phyloP scores from a whole-genome alignment of 352 stramenopile genomes.

The Phytophthora pistaciae region DNA sequence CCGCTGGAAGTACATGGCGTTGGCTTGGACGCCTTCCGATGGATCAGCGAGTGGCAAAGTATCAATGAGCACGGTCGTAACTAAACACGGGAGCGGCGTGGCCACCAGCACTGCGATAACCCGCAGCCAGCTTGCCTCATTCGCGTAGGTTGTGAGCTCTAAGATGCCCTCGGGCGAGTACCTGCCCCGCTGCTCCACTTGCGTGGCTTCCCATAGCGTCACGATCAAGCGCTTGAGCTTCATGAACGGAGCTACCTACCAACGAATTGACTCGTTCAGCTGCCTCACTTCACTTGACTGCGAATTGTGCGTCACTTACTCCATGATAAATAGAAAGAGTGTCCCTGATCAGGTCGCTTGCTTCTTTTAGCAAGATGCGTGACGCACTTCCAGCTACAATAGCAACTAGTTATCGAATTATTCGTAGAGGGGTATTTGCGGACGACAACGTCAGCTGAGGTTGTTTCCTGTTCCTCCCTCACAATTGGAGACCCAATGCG shows the following conservation, averaged over 20 bases:
- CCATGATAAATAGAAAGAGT: too few species aligned
- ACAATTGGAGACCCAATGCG: too few species aligned
- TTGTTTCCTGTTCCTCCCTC: too few species aligned
- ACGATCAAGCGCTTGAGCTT: not conserved
- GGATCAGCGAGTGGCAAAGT: not conserved
- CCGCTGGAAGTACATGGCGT: not conserved
- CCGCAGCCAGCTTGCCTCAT: not conserved
- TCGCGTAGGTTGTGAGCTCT: not conserved
- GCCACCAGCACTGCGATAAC: not conserved
- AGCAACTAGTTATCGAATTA: too few species aligned
- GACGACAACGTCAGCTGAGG: too few species aligned
- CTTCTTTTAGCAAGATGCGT: too few species aligned
- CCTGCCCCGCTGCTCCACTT: not conserved
- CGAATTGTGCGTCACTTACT: too few species aligned
- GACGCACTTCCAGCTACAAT: too few species aligned
- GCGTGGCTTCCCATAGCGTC: not conserved
- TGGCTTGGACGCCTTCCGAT: not conserved
- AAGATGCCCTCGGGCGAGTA: constrained; percentile 2
- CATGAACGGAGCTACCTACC: not conserved
- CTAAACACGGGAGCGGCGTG: not conserved
- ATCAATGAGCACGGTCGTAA: not conserved
- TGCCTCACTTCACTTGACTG: too few species aligned
- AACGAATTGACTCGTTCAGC: too few species aligned
- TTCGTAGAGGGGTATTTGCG: too few species aligned
- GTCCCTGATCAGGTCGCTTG: too few species aligned